Conservation (phyloP, 495 filamentous ascomycete genomes). For the Penicillium paradoxum region DNA sequence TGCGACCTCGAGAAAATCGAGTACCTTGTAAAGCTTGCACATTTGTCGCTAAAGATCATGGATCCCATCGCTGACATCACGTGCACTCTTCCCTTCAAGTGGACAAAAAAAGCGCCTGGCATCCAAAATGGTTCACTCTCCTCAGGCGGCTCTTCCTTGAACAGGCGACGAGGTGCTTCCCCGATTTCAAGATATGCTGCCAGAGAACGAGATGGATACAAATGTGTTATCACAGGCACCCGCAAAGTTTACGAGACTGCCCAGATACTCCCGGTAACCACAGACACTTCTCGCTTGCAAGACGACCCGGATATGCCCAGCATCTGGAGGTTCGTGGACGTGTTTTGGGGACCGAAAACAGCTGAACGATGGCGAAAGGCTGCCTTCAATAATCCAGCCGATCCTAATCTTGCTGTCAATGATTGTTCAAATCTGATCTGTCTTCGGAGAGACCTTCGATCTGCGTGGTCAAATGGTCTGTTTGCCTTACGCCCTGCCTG, state of each 20-base stretch:
- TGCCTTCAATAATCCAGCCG: not conserved
- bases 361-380: conserved; percentile 4
- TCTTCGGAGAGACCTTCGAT: conserved; percentile 6
- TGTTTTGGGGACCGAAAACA: conserved; percentile 5
- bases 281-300: not conserved
- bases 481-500: conserved; percentile 10
- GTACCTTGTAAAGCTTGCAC: not conserved
- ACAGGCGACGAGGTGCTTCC: not conserved
- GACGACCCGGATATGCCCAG: not conserved
- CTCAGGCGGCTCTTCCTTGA: not conserved
- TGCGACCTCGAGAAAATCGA: conserved; percentile 9
- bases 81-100: conserved; percentile 4
- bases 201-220: conserved; percentile 7
- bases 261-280: not conserved
- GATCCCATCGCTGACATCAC: not conserved
- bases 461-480: conserved; percentile 2
- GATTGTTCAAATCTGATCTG: conserved; percentile 14
- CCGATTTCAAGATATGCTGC: not conserved
- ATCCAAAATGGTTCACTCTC: not conserved
- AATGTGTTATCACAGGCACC: conserved; percentile 11
- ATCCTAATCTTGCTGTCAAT: not conserved
- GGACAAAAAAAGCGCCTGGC: not conserved
- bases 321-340: conserved; percentile 5
- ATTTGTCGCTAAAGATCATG: not conserved
- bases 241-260: conserved; percentile 1